These are phyloP conservation scores for Pythium rishiriense DNA, from an alignment of 352 stramenopile species.

Conservation along the genomic window DNA sequence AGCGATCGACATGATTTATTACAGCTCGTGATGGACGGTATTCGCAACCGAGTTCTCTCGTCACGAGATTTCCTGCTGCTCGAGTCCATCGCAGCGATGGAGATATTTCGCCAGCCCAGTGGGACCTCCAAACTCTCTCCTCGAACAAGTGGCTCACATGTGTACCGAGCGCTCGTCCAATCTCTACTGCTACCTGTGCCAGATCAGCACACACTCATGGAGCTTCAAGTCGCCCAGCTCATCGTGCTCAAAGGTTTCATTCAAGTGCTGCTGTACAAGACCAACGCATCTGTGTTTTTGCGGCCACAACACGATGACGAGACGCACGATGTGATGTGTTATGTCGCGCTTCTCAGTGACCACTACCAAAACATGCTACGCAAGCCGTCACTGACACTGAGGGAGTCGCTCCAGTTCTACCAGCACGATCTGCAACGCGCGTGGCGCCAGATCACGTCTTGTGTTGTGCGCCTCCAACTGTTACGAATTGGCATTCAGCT, in stretches of 20 bases:
- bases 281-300: conserved; percentile 27
- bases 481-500: conserved; percentile 59
- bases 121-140: conserved; percentile 30
- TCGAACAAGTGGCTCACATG: conserved; percentile 18
- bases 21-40: conserved; percentile 28
- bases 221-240: conserved; percentile 53
- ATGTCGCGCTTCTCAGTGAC: conserved; percentile 51
- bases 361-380: conserved; percentile 54
- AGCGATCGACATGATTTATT: conserved; percentile 32
- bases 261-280: conserved; percentile 47
- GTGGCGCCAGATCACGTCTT: conserved; percentile 48
- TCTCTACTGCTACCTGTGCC: conserved; percentile 30
- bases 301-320: conserved; percentile 15
- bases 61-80: conserved; percentile 30
- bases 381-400: conserved; percentile 37
- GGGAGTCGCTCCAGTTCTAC: conserved; percentile 66
- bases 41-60: conserved; percentile 17
- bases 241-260: conserved; percentile 66
- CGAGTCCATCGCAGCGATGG: conserved; percentile 28
- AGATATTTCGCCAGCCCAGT: conserved; percentile 25
- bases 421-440: conserved; percentile 49
- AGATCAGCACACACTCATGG: conserved; percentile 7
- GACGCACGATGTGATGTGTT: conserved; percentile 39
- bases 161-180: conserved; percentile 50
- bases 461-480: conserved; percentile 53